Evolutionary conservation across 306 rosid genomes (phyloP).

Genomic region (Vigna trinervia): DNA sequence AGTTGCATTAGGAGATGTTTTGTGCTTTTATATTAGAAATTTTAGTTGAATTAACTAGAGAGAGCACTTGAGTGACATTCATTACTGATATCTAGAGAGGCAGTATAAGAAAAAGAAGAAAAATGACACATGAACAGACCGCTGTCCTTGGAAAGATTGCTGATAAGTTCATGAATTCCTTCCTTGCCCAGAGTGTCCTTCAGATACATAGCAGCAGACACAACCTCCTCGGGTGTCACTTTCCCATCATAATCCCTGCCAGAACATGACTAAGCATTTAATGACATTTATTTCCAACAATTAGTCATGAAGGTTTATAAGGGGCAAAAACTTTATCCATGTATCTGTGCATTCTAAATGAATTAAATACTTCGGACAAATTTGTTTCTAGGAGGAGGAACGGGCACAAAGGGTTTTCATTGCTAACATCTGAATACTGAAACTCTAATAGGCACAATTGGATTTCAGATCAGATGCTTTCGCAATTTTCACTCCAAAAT

Average conservation of each 20-base stretch:
- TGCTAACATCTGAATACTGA: neutral
- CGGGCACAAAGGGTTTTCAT: constrained; percentile 6
- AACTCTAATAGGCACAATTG: neutral
- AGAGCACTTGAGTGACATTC: constrained; percentile 17
- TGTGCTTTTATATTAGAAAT: constrained; percentile 21
- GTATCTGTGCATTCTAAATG: neutral
- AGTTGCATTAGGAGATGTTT: constrained; percentile 20
- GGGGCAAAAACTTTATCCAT: constrained; percentile 4
- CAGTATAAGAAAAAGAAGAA: constrained; percentile 11
- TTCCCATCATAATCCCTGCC: constrained; percentile 89
- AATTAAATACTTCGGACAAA: neutral
- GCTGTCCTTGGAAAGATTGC: constrained; percentile 77
- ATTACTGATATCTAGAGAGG: constrained; percentile 22
- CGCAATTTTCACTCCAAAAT: neutral
- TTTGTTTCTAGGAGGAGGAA: constrained; percentile 3
- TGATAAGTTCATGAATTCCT: constrained; percentile 78
- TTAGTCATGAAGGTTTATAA: constrained; percentile 10
- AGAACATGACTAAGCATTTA: constrained; percentile 35
- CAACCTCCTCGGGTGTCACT: constrained; percentile 91
- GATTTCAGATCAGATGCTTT: neutral
- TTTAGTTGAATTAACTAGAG: constrained; percentile 1
- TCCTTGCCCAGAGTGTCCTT: constrained; percentile 83
- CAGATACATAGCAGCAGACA: constrained; percentile 75
- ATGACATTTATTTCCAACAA: constrained; percentile 23
- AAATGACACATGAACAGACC: constrained; percentile 50